Evolutionary conservation across 2,329 filamentous ascomycete genomes (phyloP), one percentile per base, ranked within the genome.

Genomic region (Alternaria solani): DNA sequence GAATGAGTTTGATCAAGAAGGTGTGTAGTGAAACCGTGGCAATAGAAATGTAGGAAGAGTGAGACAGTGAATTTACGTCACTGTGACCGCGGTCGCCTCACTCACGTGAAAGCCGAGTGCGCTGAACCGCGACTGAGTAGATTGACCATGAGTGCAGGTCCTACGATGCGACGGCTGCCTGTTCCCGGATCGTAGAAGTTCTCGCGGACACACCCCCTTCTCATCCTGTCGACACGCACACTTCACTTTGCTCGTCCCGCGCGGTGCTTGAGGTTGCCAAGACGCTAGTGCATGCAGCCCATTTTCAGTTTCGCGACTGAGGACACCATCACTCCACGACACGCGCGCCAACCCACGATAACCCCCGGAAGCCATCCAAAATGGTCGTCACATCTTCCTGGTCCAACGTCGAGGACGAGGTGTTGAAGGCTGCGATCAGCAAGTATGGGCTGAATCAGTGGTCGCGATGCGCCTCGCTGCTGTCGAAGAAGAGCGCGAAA

Each of bases 401-500:
- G 57, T 89, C 87, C 12, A 90, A 90, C 68, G 88, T 89, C 67
- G 87, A 90, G 85, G 95, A 99, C 82, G 95, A 99, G 81, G 96
- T 98, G 75, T 91, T 99, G 81, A 97, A 98, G 82, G 94, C 93
- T 57, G 71, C 76, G 62, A 77, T 80, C 53, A 78, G 75, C 39
- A 80, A 80, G 58, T 81, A 81, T 73, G 79, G 79, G 28, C 68
- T 81, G 41, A 80, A 81, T 62, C 95, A 99, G 82, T 99, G 95
- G 95, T 94, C 95, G 77, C 94, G 95, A 80, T 95, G 98, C 66
- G 97, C 95, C 57, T 98, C 95, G 59, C 88, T 99, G 67, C 89
- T 99, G 68, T 94, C 94, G 77, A 92, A 96, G 75, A 99, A 99
- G 64, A 98, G 95, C 32, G 90, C 95, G 52, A 99, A 99, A 83